Conservation (phyloP, 1,139 yeast genomes). For the Zygosaccharomyces sapae region DNA sequence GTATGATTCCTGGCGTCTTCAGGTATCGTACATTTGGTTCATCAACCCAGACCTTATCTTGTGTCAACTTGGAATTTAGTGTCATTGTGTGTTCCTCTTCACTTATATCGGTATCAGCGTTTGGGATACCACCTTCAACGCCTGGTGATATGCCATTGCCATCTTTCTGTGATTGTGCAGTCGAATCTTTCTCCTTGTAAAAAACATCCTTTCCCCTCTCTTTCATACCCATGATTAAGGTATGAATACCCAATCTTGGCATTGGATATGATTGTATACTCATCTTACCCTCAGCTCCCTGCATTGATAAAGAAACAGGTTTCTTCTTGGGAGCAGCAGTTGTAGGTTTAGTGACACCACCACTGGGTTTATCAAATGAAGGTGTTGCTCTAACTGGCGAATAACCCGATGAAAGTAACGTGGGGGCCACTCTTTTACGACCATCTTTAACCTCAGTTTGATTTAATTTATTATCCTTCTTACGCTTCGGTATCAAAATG, state of each 20-base stretch:
- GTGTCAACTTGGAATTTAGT: slow-evolving; percentile 26
- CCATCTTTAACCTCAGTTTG: slow-evolving; percentile 47
- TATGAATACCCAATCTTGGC: slow-evolving; percentile 41
- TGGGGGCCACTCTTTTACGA: slow-evolving; percentile 81
- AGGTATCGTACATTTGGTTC: slow-evolving; percentile 31
- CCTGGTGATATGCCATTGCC: slow-evolving; percentile 37
- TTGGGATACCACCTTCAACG: slow-evolving; percentile 10
- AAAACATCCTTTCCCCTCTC: slow-evolving; percentile 27
- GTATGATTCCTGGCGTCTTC: slow-evolving; percentile 26
- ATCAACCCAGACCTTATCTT: slow-evolving; percentile 31
- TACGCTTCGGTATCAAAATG: slow-evolving; percentile 31
- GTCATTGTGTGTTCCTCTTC: slow-evolving; percentile 33
- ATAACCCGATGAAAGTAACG: slow-evolving; percentile 56
- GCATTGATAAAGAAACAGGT: not conserved
- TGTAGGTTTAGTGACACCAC: slow-evolving; percentile 8
- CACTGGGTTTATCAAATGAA: slow-evolving; percentile 8
- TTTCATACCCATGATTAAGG: slow-evolving; percentile 36
- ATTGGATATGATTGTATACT: slow-evolving; percentile 35
- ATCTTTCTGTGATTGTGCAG: slow-evolving; percentile 36
- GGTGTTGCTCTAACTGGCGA: slow-evolving; percentile 22
- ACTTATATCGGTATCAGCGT: slow-evolving; percentile 27
- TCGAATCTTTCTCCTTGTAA: slow-evolving; percentile 41
- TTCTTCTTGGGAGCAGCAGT: not conserved
- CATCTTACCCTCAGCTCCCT: slow-evolving; percentile 23
- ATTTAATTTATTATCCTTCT: slow-evolving; percentile 31